Evolutionary conservation across 257 asterid genomes (phyloP).

Genomic region (Thymus mandschuricus): DNA sequence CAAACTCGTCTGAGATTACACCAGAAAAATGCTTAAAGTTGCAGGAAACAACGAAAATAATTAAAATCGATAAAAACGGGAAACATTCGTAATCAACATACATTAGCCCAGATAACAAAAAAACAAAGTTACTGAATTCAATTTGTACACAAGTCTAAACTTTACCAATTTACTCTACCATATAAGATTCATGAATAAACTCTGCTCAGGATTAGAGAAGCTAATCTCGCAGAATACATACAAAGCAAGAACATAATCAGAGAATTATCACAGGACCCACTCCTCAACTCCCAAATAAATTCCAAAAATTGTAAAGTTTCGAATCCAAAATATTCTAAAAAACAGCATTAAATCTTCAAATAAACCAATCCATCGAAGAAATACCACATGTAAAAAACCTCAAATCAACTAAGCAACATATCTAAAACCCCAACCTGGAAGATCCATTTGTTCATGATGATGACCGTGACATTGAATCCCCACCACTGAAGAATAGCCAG

Average conservation of each 20-base stretch:
- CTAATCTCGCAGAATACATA: not conserved
- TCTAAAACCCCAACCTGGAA: constrained; percentile 53
- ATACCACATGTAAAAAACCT: not conserved
- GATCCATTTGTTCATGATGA: constrained; percentile 83
- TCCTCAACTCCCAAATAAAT: not conserved
- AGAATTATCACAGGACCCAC: not conserved
- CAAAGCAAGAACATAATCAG: constrained; percentile 5
- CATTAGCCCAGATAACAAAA: not conserved
- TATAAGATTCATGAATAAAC: not conserved
- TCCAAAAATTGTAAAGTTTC: not conserved
- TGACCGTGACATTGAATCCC: constrained; percentile 75
- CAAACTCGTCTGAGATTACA: constrained; percentile 10
- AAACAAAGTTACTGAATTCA: not conserved
- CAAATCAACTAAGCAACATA: not conserved
- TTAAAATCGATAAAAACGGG: not conserved
- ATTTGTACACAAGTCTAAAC: not conserved
- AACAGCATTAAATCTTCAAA: not conserved
- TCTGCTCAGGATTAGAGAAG: constrained; percentile 13
- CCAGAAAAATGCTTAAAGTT: constrained; percentile 9
- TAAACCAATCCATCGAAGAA: constrained; percentile 14
- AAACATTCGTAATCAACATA: not conserved
- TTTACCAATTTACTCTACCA: not conserved
- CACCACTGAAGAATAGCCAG: constrained; percentile 75
- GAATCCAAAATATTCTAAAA: not conserved
- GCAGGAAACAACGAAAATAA: not conserved